Evolutionary conservation across 352 stramenopile species (phyloP).

Genomic region (Phytophthora citrophthora): DNA sequence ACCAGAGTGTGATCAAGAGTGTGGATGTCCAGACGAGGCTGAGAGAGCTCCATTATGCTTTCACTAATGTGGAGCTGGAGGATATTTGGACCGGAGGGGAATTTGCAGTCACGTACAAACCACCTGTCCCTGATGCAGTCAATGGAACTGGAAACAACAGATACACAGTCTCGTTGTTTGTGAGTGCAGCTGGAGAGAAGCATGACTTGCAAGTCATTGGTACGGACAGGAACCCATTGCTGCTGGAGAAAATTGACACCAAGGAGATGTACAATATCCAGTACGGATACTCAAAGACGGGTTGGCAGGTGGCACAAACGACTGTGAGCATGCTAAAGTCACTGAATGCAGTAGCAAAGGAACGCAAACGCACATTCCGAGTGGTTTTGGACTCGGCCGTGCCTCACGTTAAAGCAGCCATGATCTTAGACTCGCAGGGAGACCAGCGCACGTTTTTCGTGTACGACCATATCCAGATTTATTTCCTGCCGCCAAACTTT

Average conservation of each 20-base stretch:
- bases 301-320: conserved; percentile 81
- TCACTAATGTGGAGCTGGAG: conserved; percentile 63
- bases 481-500: conserved; percentile 86
- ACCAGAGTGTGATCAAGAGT: conserved; percentile 80
- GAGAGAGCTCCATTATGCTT: conserved; percentile 78
- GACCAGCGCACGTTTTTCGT: conserved; percentile 89
- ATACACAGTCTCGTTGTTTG: conserved; percentile 81
- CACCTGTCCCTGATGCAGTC: conserved; percentile 15
- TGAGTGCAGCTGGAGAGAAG: conserved; percentile 76
- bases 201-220: conserved; percentile 88
- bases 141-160: conserved; percentile 23
- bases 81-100: conserved; percentile 85
- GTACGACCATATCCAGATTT: conserved; percentile 82
- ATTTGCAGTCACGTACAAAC: conserved; percentile 77
- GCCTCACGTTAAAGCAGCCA: conserved; percentile 85
- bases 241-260: conserved; percentile 70
- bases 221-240: conserved; percentile 58
- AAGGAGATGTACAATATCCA: conserved; percentile 73
- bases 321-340: conserved; percentile 83
- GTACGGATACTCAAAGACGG: conserved; percentile 84
- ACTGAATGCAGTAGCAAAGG: conserved; percentile 72
- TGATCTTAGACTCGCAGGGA: conserved; percentile 86
- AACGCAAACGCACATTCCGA: conserved; percentile 79
- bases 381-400: conserved; percentile 84
- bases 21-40: conserved; percentile 87